Percentiles rank a stretch among this genome's conserved stretches.
phyloP scores from a whole-genome alignment of 2,329 filamentous ascomycete species.

The Beauveria caledonica region DNA sequence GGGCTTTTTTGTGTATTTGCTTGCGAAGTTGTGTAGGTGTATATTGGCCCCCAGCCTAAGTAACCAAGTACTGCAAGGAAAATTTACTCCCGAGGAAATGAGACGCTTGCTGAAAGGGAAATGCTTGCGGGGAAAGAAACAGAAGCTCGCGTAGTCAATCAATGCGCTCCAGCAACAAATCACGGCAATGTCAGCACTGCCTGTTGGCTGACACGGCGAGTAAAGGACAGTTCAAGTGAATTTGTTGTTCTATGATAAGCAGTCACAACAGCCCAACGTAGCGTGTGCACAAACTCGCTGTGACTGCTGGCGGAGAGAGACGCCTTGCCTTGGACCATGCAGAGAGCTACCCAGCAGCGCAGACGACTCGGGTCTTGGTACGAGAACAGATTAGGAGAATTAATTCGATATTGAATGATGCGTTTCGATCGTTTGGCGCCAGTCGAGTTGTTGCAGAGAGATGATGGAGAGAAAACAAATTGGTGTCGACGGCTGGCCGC shows the following conservation, averaged over 20 bases:
- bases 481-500: neutral
- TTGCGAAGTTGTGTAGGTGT: neutral
- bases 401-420: neutral
- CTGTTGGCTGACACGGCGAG: constrained; percentile 4
- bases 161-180: constrained; percentile 7
- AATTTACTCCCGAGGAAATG: neutral
- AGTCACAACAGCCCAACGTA: constrained; percentile 1
- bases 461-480: neutral
- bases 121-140: neutral
- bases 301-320: neutral
- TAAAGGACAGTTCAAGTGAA: constrained; percentile 7
- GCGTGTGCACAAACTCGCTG: neutral
- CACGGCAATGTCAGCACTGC: constrained; percentile 8
- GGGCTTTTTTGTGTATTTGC: neutral
- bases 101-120: neutral
- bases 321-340: neutral
- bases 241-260: constrained; percentile 9
- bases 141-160: constrained; percentile 1
- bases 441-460: neutral
- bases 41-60: neutral
- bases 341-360: neutral
- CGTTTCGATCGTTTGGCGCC: neutral
- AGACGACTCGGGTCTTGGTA: neutral
- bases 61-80: neutral
- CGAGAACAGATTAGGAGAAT: neutral